Evolutionary conservation across 371 early-diverging fungal species (phyloP).

Genomic region (Mortierella sp.): DNA sequence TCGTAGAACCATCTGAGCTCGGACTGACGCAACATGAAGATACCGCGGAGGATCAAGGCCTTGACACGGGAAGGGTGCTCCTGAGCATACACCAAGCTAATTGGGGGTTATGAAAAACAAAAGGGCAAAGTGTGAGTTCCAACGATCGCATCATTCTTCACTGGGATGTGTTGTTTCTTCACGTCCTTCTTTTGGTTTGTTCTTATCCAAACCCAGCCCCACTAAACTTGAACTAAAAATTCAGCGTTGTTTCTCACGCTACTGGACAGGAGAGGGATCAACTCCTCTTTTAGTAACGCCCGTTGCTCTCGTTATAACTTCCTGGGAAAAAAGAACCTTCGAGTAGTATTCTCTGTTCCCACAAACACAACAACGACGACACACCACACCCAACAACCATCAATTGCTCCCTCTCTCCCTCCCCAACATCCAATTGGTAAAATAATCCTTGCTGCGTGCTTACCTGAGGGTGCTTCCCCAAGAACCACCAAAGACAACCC

Average conservation of each 20-base stretch:
- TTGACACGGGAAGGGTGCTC: conserved; percentile 69
- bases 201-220: background rate
- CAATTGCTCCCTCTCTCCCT: background rate
- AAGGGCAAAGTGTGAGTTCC: conserved; percentile 7
- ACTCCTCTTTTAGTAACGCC: conserved; percentile 26
- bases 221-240: background rate
- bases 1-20: conserved; percentile 77
- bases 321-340: conserved; percentile 3
- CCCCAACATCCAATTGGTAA: background rate
- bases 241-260: conserved; percentile 18
- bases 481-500: conserved; percentile 78
- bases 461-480: conserved; percentile 61
- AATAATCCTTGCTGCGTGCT: background rate
- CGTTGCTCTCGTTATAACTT: background rate
- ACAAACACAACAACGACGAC: background rate
- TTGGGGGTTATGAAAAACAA: background rate
- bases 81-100: conserved; percentile 71
- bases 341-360: background rate
- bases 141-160: background rate
- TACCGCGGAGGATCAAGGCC: conserved; percentile 75
- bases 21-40: conserved; percentile 67
- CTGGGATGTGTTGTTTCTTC: conserved; percentile 32
- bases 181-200: background rate
- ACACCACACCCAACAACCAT: background rate
- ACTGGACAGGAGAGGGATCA: background rate